Conservation (phyloP, 106 monocot genomes). For the Dendrobium huoshanense region DNA sequence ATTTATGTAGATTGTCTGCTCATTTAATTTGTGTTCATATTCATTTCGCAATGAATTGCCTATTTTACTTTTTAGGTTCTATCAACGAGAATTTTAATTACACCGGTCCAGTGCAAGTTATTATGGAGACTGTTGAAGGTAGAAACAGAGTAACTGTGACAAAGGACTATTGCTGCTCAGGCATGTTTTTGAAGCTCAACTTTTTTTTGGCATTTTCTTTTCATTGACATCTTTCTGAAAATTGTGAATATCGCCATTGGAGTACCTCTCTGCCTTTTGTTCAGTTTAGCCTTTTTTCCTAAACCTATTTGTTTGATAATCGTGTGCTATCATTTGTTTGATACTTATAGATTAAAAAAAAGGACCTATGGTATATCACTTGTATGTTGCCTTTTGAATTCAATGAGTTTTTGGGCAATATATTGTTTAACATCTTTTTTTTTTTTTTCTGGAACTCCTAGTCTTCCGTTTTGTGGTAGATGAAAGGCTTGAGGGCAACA, state of each 20-base stretch:
- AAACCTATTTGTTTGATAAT: not conserved
- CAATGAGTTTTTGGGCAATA: not conserved
- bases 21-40: no score
- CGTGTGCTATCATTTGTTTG: not conserved
- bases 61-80: not conserved
- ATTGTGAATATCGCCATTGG: no score
- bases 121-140: slow-evolving; percentile 23
- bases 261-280: not conserved
- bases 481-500: not conserved
- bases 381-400: not conserved
- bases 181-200: not conserved
- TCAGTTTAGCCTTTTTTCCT: no score
- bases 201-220: no score
- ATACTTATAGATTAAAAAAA: not conserved
- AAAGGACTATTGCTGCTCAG: not conserved
- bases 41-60: not conserved
- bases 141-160: slow-evolving; percentile 13
- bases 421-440: not conserved
- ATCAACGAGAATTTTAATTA: slow-evolving; percentile 6
- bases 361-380: not conserved
- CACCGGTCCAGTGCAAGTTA: slow-evolving; percentile 23
- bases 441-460: not conserved
- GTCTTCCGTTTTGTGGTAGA: not conserved
- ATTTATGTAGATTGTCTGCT: no score
- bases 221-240: no score